Percentiles rank a stretch among this genome's conserved stretches.
Conservation (phyloP, 2,329 filamentous ascomycete genomes). For the Nakataea oryzae region DNA sequence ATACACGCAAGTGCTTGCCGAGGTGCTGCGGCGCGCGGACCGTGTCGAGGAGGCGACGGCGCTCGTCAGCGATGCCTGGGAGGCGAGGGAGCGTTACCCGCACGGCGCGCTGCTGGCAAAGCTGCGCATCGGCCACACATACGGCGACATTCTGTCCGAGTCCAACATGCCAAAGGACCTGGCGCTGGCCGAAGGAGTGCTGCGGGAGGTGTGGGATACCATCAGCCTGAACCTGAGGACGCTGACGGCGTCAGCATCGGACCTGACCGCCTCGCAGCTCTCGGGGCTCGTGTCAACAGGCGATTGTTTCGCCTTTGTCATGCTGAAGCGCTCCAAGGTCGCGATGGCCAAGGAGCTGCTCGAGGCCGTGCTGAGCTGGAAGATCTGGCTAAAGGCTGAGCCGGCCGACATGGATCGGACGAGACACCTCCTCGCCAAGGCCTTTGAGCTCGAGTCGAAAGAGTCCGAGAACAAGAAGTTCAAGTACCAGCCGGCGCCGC, state of each 20-base stretch:
- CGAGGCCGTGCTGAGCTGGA: slow-evolving; percentile 1
- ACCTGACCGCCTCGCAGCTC: not conserved
- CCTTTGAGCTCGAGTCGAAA: not conserved
- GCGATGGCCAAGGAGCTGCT: slow-evolving; percentile 1
- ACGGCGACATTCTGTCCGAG: slow-evolving; percentile 4
- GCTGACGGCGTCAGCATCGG: not conserved
- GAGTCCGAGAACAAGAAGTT: slow-evolving; percentile 1
- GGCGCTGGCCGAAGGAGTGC: slow-evolving; percentile 1
- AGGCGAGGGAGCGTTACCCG: not conserved
- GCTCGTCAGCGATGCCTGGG: slow-evolving; percentile 2
- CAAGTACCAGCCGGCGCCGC: slow-evolving; percentile 2
- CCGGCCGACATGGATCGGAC: not conserved
- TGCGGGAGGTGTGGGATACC: slow-evolving; percentile 4
- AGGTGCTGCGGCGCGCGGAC: slow-evolving; percentile 2
- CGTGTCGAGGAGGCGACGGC: not conserved
- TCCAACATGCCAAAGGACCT: slow-evolving; percentile 2
- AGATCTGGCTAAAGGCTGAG: slow-evolving; percentile 1
- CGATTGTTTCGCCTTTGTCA: slow-evolving; percentile 2
- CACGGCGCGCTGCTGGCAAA: slow-evolving; percentile 1
- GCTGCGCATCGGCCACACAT: slow-evolving; percentile 4
- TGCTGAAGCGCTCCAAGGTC: slow-evolving; percentile 5
- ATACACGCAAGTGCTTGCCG: slow-evolving; percentile 5
- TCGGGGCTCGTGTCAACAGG: slow-evolving; percentile 1
- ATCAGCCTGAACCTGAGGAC: slow-evolving; percentile 1
- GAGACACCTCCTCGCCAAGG: not conserved